These are phyloP conservation scores for Babesia ovis DNA, from an alignment of 169 alveolate genomes.

Conservation along the genomic window DNA sequence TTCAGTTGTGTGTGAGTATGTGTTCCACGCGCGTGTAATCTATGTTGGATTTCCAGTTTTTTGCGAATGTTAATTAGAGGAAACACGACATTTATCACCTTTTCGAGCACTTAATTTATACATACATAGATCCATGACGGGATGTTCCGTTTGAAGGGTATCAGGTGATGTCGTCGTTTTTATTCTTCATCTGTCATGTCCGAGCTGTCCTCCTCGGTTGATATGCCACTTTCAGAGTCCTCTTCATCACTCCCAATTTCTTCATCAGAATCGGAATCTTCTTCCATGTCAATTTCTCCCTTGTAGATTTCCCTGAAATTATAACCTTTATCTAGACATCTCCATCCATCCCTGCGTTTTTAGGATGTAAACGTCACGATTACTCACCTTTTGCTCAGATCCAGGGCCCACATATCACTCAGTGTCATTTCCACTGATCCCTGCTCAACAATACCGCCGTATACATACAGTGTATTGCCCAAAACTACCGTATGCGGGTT, in stretches of 20 bases:
- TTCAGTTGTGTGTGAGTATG: neutral
- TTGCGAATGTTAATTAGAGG: no score
- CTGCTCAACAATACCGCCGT: slow-evolving; percentile 56
- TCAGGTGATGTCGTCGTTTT: neutral
- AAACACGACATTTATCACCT: no score
- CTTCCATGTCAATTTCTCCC: slow-evolving; percentile 35
- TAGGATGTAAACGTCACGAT: neutral
- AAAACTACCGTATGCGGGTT: slow-evolving; percentile 42
- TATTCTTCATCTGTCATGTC: neutral
- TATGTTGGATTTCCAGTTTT: no score
- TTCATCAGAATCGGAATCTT: slow-evolving; percentile 28
- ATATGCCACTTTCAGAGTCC: slow-evolving; percentile 34
- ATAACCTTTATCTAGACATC: slow-evolving; percentile 42
- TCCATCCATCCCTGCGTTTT: slow-evolving; percentile 54
- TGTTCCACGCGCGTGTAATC: neutral
- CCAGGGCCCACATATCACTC: slow-evolving; percentile 59
- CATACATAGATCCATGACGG: no score
- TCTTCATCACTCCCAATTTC: slow-evolving; percentile 26
- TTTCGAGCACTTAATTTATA: no score
- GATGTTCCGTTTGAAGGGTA: no score
- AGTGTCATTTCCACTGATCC: slow-evolving; percentile 57
- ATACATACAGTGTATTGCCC: slow-evolving; percentile 56
- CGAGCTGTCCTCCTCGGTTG: neutral
- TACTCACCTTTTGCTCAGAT: slow-evolving; percentile 28
- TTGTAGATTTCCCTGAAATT: slow-evolving; percentile 39